Base-by-base conservation (phyloP, 768 basidiomycete species). In the Mycena sanguinolenta region DNA sequence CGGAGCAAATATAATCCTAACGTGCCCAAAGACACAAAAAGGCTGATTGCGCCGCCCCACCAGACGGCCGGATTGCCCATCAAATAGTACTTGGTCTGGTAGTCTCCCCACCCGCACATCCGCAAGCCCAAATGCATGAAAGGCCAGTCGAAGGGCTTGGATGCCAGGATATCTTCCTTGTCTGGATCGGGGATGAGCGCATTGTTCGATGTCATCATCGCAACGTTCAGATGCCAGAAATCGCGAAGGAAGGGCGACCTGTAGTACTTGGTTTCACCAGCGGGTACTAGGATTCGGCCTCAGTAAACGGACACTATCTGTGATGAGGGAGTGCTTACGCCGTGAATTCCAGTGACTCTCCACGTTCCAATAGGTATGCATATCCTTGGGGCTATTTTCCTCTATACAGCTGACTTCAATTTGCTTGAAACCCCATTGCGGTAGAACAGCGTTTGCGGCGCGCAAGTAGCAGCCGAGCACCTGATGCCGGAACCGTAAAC, bases 141-240 rank as follows among this genome's bases (percentile, higher is more conserved):
- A 0, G 97, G 97, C 97, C 98, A 99, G 76, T 99, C 97, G 44
- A 88, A 87, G 0, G 97, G 97, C 74, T 88, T 90, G 38, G 96
- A 97, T 0, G 97, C 98, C 60, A 99, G 90, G 77, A 98, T 95
- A 79, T 99, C 98, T 75, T 97, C 95, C 82, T 99, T 99, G 85
- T 99, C 98, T 0, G 97, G 96, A 76, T 99, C 96, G 1, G 98
- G 98, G 46, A 99, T 80, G 63, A 99, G 91, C 0, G 98, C 97
- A 77, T 99, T 99, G 84, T 99, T 99, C 6, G 98, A 98, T 0
- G 97, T 98, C 95, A 97, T 96, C 98, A 99, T 99, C 10, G 97
- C 98, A 28, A 99, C 95, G 77, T 99, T 99, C 65, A 99, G 89
- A 79, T 99, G 97, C 92, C 95, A 97, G 82, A 99, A 99, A 82